Conservation (phyloP, 768 basidiomycete genomes). For the Hygrocybe coccinea region DNA sequence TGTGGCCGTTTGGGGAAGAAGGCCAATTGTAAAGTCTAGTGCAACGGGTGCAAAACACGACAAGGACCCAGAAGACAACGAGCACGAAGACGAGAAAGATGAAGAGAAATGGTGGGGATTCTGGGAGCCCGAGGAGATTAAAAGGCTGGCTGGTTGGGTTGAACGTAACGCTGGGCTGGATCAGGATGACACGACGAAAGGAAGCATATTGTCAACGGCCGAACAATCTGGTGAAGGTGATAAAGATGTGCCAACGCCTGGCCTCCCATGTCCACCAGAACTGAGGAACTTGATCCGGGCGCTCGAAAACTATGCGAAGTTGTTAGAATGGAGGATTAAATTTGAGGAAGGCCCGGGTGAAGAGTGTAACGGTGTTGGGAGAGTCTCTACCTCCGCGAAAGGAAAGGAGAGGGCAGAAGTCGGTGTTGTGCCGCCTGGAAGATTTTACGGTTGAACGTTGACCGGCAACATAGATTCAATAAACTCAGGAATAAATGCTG, state of each 20-base stretch:
- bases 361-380: constrained; percentile 26
- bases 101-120: constrained; percentile 74
- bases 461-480: too few species aligned
- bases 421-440: too few species aligned
- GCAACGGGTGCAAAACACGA: constrained; percentile 14
- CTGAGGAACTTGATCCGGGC: constrained; percentile 45
- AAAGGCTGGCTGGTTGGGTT: constrained; percentile 63
- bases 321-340: constrained; percentile 54
- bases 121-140: constrained; percentile 59
- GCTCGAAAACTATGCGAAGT: constrained; percentile 54
- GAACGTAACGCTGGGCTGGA: constrained; percentile 44
- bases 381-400: constrained; percentile 34
- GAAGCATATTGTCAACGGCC: constrained; percentile 13
- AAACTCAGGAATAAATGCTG: too few species aligned
- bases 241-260: too few species aligned
- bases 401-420: neutral
- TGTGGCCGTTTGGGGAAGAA: constrained; percentile 67
- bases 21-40: constrained; percentile 25
- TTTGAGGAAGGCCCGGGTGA: constrained; percentile 20
- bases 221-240: constrained; percentile 9
- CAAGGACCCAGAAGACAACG: constrained; percentile 27
- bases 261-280: constrained; percentile 32
- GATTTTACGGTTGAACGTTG: too few species aligned
- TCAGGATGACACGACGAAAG: constrained; percentile 15
- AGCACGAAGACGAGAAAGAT: constrained; percentile 35